phyloP scores from a whole-genome alignment of 306 rosid genomes.

The Astragalus membranaceus region DNA sequence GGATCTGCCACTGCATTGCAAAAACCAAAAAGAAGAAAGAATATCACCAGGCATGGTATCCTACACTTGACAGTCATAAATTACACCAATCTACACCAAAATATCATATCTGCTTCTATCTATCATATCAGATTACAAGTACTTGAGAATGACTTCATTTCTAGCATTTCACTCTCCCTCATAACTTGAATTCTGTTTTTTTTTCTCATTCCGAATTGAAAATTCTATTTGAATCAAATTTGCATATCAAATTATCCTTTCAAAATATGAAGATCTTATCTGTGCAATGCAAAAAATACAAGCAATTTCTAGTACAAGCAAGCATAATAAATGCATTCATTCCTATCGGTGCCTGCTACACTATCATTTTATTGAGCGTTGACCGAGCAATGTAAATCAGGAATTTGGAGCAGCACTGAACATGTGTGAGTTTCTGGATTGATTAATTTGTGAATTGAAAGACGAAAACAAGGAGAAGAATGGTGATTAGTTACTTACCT shows the following conservation, averaged over 20 bases:
- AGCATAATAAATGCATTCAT: neutral
- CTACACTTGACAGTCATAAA: neutral
- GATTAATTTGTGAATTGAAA: neutral
- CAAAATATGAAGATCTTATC: neutral
- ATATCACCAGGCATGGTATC: neutral
- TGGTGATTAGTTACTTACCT: constrained; percentile 24
- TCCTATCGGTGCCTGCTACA: neutral
- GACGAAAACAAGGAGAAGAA: too few species aligned
- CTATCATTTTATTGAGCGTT: neutral
- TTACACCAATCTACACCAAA: neutral
- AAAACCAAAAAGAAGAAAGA: constrained; percentile 17
- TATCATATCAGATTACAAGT: neutral
- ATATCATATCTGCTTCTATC: neutral
- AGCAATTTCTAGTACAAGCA: neutral
- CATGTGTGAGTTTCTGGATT: neutral
- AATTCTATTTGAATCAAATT: neutral
- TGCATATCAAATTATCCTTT: neutral
- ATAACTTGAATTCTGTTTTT: neutral
- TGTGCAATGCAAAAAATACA: neutral
- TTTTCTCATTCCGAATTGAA: neutral
- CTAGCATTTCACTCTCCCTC: neutral
- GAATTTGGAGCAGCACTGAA: neutral
- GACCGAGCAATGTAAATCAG: neutral
- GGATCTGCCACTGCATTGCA: constrained; percentile 82
- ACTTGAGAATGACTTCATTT: neutral